phyloP scores from a whole-genome alignment of 768 basidiomycete genomes.

The Tulasnella sp. region DNA sequence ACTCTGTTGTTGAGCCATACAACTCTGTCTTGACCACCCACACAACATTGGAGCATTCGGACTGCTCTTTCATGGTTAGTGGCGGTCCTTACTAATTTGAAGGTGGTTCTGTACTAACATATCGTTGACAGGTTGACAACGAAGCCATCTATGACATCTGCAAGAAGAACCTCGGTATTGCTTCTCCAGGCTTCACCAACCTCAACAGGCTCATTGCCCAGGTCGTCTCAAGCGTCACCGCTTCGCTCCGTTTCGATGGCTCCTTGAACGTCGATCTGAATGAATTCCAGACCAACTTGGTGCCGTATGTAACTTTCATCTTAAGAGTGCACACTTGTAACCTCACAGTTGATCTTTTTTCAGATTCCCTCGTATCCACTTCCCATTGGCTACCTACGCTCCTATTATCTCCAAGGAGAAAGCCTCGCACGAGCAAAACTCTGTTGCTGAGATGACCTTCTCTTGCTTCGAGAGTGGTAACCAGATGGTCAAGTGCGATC shows the following conservation, averaged over 20 bases:
- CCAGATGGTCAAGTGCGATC: constrained; percentile 94
- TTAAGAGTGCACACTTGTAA: background rate
- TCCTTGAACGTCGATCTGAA: constrained; percentile 94
- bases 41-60: constrained; percentile 98
- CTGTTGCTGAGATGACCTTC: constrained; percentile 96
- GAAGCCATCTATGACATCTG: constrained; percentile 99
- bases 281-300: constrained; percentile 98
- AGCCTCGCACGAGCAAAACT: constrained; percentile 92
- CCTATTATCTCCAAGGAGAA: constrained; percentile 88
- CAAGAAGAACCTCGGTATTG: constrained; percentile 83
- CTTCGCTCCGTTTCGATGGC: constrained; percentile 93
- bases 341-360: background rate
- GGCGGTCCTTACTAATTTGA: background rate
- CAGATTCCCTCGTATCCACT: constrained; percentile 96
- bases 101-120: constrained; percentile 14
- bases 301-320: constrained; percentile 52
- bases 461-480: constrained; percentile 94
- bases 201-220: constrained; percentile 95
- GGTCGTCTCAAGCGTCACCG: constrained; percentile 95
- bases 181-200: constrained; percentile 82
- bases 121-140: constrained; percentile 66
- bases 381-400: constrained; percentile 92
- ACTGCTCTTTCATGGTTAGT: constrained; percentile 96
- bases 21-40: constrained; percentile 76
- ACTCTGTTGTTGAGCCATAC: constrained; percentile 97